These are phyloP conservation scores for Mycena epipterygia DNA, from an alignment of 768 basidiomycete species.

Conservation along the genomic window DNA sequence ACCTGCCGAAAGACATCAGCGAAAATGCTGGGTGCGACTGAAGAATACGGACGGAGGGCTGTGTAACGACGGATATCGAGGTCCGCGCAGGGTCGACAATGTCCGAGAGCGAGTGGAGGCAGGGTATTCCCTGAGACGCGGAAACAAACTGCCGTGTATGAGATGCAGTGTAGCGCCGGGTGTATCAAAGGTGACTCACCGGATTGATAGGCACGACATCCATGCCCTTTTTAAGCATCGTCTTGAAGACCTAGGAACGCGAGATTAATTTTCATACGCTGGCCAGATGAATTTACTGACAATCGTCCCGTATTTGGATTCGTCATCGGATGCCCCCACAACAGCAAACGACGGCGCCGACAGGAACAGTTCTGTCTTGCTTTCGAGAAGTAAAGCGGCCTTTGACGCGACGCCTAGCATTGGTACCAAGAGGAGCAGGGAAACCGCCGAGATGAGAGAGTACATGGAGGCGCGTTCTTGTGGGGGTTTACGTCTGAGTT, in stretches of 20 bases:
- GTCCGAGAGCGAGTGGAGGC: conserved; percentile 55
- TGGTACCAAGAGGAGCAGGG: background rate
- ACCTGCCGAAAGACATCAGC: conserved; percentile 48
- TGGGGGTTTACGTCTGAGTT: no score
- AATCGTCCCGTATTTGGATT: conserved; percentile 52
- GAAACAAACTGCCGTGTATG: conserved; percentile 18
- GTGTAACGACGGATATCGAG: conserved; percentile 68
- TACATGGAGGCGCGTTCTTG: no score
- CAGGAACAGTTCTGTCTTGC: conserved; percentile 51
- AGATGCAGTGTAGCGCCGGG: background rate
- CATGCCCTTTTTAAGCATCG: conserved; percentile 62
- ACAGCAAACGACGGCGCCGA: conserved; percentile 65
- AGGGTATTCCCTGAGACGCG: conserved; percentile 59
- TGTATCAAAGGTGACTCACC: conserved; percentile 42
- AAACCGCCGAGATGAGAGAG: no score
- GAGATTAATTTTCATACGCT: background rate
- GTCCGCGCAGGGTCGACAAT: conserved; percentile 61
- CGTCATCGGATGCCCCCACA: conserved; percentile 69
- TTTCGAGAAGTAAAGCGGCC: conserved; percentile 1
- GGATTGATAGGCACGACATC: conserved; percentile 67
- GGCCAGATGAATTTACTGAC: background rate
- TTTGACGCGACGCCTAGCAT: background rate
- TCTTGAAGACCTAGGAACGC: conserved; percentile 60
- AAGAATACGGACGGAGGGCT: conserved; percentile 55
- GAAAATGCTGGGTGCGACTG: background rate